Percentiles rank a stretch among this genome's conserved stretches.
Evolutionary conservation across 805 yeast genomes (phyloP).

Genomic region (Yamadazyma endophytica): DNA sequence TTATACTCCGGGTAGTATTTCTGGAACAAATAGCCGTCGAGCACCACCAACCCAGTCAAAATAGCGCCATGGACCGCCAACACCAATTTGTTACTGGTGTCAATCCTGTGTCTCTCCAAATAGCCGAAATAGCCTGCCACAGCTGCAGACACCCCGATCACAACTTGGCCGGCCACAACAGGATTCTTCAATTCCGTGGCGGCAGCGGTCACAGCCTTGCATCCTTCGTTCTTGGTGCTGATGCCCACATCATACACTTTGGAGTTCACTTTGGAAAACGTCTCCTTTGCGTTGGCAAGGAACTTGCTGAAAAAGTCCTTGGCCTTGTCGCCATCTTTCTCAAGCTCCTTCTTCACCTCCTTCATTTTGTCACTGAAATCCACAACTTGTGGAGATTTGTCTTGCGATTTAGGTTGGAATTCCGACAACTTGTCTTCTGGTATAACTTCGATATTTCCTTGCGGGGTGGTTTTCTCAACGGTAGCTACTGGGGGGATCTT

Average conservation of each 20-base stretch:
- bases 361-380: slow-evolving; percentile 16
- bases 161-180: slow-evolving; percentile 51
- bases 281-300: slow-evolving; percentile 4
- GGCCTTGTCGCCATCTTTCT: slow-evolving; percentile 19
- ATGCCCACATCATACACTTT: slow-evolving; percentile 7
- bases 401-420: slow-evolving; percentile 13
- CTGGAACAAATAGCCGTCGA: slow-evolving; percentile 52
- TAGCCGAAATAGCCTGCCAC: slow-evolving; percentile 48
- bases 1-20: slow-evolving; percentile 54
- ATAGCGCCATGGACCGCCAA: slow-evolving; percentile 48
- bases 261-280: background rate
- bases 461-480: slow-evolving; percentile 13
- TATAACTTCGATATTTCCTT: slow-evolving; percentile 11
- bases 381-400: slow-evolving; percentile 16
- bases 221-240: slow-evolving; percentile 1
- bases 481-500: slow-evolving; percentile 26
- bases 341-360: slow-evolving; percentile 17
- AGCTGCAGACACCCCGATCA: slow-evolving; percentile 45
- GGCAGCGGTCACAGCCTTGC: background rate
- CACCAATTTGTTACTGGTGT: slow-evolving; percentile 41
- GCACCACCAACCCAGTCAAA: slow-evolving; percentile 49
- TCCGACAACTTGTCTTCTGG: slow-evolving; percentile 12
- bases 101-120: slow-evolving; percentile 48
- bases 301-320: slow-evolving; percentile 18
- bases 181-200: slow-evolving; percentile 54